These are phyloP conservation scores for Brasilioporus rufonigricans DNA, from an alignment of 768 basidiomycete species.

Conservation along the genomic window DNA sequence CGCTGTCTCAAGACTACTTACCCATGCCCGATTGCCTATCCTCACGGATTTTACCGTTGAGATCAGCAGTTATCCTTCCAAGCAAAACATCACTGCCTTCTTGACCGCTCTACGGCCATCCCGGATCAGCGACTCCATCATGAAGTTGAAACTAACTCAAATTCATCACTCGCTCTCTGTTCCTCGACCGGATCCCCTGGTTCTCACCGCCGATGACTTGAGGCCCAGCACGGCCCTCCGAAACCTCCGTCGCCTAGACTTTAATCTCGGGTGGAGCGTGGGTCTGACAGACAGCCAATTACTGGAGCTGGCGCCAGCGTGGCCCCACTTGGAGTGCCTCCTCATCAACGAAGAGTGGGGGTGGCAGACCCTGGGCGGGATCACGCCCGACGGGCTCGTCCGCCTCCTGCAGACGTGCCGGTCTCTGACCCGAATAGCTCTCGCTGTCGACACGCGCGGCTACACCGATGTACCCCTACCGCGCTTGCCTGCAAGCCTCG, in stretches of 20 bases:
- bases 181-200: not conserved
- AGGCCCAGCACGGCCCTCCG: not conserved
- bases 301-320: conserved; percentile 1
- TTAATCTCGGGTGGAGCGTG: conserved; percentile 6
- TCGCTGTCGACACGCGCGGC: conserved; percentile 12
- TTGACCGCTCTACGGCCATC: not conserved
- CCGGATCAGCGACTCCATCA: not conserved
- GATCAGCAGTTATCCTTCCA: not conserved
- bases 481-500: not conserved
- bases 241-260: not conserved
- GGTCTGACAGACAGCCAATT: conserved; percentile 1
- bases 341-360: conserved; percentile 8
- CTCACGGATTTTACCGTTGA: not conserved
- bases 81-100: not conserved
- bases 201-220: conserved; percentile 2
- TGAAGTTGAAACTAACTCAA: not conserved
- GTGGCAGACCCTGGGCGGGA: conserved; percentile 1
- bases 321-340: conserved; percentile 7
- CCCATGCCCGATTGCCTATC: not conserved
- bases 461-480: not conserved
- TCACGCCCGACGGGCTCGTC: conserved; percentile 10
- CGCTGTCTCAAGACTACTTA: not conserved
- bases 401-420: not conserved
- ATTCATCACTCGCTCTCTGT: not conserved
- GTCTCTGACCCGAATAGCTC: not conserved